Conservation (phyloP, 2,329 filamentous ascomycete species). For the Ascochyta rabiei region DNA sequence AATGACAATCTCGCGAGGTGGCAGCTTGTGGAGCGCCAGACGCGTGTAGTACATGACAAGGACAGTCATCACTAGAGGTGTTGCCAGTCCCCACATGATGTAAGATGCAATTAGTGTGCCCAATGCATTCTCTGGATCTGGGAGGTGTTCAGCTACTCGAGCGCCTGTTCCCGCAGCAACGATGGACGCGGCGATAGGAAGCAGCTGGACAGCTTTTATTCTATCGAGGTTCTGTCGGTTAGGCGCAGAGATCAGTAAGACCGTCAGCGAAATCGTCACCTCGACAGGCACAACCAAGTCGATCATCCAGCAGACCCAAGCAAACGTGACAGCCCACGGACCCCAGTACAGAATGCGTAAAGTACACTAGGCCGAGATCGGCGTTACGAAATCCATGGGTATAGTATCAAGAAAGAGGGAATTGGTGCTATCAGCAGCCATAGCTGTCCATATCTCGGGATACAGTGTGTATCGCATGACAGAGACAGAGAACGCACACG, state of each 20-base stretch:
- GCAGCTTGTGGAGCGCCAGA: constrained; percentile 69
- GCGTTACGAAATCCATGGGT: constrained; percentile 72
- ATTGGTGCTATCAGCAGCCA: constrained; percentile 70
- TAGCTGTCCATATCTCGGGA: constrained; percentile 67
- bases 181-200: constrained; percentile 71
- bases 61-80: constrained; percentile 65
- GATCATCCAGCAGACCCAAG: constrained; percentile 59
- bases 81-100: constrained; percentile 71
- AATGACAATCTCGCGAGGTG: constrained; percentile 70
- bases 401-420: constrained; percentile 71
- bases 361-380: constrained; percentile 69
- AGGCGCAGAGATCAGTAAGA: constrained; percentile 59
- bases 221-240: constrained; percentile 38
- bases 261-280: constrained; percentile 54
- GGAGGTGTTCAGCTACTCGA: constrained; percentile 66
- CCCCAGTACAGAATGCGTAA: constrained; percentile 68
- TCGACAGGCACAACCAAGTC: constrained; percentile 54
- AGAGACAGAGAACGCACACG: constrained; percentile 60
- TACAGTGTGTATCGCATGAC: constrained; percentile 68
- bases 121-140: constrained; percentile 60
- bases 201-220: constrained; percentile 69
- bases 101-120: constrained; percentile 70
- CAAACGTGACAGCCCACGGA: constrained; percentile 56
- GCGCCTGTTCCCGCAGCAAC: constrained; percentile 69
- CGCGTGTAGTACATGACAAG: constrained; percentile 73